Evolutionary conservation across 345 rosid species (phyloP), one percentile per base, ranked within the genome.

Genomic region (Toxicodendron radicans): DNA sequence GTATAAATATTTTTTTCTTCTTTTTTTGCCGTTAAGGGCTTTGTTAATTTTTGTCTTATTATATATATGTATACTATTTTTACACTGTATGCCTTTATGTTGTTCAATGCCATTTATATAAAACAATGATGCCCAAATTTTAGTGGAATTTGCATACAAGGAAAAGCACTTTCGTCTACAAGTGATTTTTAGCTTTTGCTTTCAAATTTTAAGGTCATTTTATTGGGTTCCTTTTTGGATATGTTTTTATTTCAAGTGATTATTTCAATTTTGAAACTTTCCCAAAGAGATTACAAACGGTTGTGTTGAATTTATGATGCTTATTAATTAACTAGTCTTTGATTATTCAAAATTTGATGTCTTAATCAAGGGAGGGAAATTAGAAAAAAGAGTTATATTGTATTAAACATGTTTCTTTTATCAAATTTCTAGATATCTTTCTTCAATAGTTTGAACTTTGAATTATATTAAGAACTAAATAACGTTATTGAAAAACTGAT

Each of bases 291-390:
- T 1, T 16, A 8, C 13, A 3, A 70, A 70, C 53, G 73, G 73
- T 57, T 41, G 38, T 12, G 63, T 57, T 70, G 73, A 70, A 70
- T 21, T 56, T 56, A 51, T 51, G 54, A 51, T 13, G 5, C n/a
- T 18, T 16, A 51, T 13, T 51, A 16, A 51, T 51, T 14, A 51
- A 1, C 3, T 51, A 51, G 54, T 18, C 52, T 48, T 51, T 16
- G 0, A 13, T 51, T 51, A 16, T 51, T 51, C 54, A 51, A 51
- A 51, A 13, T 51, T 51, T 16, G 5, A 18, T 51, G 54, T 16
- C 54, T 51, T 18, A 48, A 38, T 38, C 52, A 51, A 51, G 5
- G 5, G 6, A 51, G 16, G 6, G 7, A 51, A 51, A 4, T 51
- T 38, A 38, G 30, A 27, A 27, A 27, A 27, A 27, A 27, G 30